Base-by-base conservation (phyloP, 75 land plant genomes). In the Adiantum capillusveneris region DNA sequence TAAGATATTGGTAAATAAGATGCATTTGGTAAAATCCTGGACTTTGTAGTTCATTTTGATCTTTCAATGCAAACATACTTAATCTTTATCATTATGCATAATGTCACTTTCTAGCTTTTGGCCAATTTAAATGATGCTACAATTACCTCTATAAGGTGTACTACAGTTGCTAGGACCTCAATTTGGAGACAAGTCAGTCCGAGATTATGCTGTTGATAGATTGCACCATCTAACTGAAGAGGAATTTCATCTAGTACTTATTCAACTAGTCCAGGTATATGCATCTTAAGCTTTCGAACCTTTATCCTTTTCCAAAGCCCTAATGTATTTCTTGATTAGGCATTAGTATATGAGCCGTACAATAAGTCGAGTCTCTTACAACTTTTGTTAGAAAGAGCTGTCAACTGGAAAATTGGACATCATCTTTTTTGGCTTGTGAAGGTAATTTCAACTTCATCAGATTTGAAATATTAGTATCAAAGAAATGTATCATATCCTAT, bases 151-250 rank as follows among this genome's bases (percentile, higher is more conserved):
- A n/a, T n/a, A 9, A 41, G 14, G 14, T 41, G 43, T 36, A 11
- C 18, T 45, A 25, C 64, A 62, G 64, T 44, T 62, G 25, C 26
- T 62, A 36, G 53, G 64, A 2, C 64, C 64, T 5, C 53, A 62
- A 19, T 62, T 62, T 46, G 64, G 64, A 62, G 64, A 62, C 31
- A 18, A 19, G 26, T 27, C 11, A 6, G 64, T 62, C n/a, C 16
- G 64, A 20, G 25, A 46, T 27, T 62, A 62, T 45, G 64, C 64
- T 44, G 64, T 62, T 11, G 22, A 43, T 2, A 20, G 22, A 29
- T 29, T 62, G 28, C 44, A 46, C 5, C 12, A 11, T 6, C 59
- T 62, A 19, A 16, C 64, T 5, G 28, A 62, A 25, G 50, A 44
- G 2, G 64, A 45, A 25, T 39, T 46, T 13, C 13, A 11, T 20